phyloP scores from a whole-genome alignment of 257 asterid species.

The Marsdenia floribunda region DNA sequence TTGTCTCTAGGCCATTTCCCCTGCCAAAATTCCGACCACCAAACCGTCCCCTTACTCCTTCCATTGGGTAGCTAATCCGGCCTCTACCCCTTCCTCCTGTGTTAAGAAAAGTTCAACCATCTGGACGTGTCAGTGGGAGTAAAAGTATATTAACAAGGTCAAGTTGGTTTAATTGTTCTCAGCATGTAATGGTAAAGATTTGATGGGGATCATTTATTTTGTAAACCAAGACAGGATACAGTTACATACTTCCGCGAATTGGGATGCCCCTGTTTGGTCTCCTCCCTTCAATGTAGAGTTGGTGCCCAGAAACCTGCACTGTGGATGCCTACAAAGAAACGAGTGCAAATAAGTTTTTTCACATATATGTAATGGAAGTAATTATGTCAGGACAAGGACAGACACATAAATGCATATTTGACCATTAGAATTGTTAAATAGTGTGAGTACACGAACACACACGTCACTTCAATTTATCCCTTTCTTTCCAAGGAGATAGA shows the following conservation, averaged over 20 bases:
- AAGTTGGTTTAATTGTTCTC: not conserved
- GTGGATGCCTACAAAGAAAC: slow-evolving; percentile 58
- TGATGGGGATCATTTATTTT: not conserved
- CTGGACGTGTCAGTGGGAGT: not conserved
- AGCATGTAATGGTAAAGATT: not conserved
- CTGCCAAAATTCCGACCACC: slow-evolving; percentile 62
- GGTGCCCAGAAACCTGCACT: slow-evolving; percentile 70
- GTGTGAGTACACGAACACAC: not conserved
- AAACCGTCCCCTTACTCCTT: slow-evolving; percentile 64
- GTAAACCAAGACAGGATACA: not conserved
- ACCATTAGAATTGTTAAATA: not conserved
- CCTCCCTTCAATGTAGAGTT: slow-evolving; percentile 88
- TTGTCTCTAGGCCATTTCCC: slow-evolving; percentile 41
- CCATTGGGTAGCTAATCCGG: slow-evolving; percentile 58
- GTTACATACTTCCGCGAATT: slow-evolving; percentile 71
- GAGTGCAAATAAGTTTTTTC: not conserved
- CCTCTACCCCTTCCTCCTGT: slow-evolving; percentile 96
- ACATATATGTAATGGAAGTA: not conserved
- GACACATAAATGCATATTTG: not conserved
- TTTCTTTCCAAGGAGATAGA: not conserved
- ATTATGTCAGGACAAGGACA: not conserved
- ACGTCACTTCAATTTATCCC: not conserved
- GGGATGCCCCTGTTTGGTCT: slow-evolving; percentile 71
- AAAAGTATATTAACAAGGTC: not conserved
- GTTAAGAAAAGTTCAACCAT: slow-evolving; percentile 18